Base-by-base conservation (phyloP, 371 early-diverging fungal genomes). In the Neoconidiobolus thromboides region DNA sequence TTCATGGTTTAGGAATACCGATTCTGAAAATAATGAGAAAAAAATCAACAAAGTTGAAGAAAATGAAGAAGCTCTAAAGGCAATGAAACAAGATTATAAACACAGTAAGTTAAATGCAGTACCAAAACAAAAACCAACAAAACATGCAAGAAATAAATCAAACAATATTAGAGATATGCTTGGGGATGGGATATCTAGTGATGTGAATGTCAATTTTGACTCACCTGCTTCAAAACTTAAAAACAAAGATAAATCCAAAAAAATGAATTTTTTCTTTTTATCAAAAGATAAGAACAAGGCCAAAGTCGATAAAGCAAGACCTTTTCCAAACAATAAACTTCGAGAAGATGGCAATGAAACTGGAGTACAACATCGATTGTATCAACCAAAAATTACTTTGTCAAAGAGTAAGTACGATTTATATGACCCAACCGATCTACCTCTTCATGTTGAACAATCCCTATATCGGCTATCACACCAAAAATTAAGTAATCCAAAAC, bases 401-500 rank as follows among this genome's bases (percentile, higher is more conserved):
- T 14, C 5, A 51, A 51, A 57, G 40, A 42, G 44, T 44, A 57
- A 44, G 14, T 49, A 10, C 42, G 50, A n/a, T 48, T 43, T 3
- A 47, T 69, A 15, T 43, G 80, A 81, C 65, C 73, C 73, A 61
- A 78, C 75, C 42, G 76, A 86, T 6, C 66, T 86, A 55, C 88
- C 89, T 0, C 73, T 88, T n/a, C 84, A 89, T 55, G 78, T 88
- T 48, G 93, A 92, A 67, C 82, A 89, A 40, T 81, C 83, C 5
- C 82, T 93, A 12, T 95, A 93, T 67, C 85, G 88, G n/a, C 69
- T 91, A 12, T 90, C 92, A 0, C 93, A 93, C 61, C 77, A 81
- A 55, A 96, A 96, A 69, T 73, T 96, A 15, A 88, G 94, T 37
- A 88, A 91, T 64, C 85, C 85, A 4, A 76, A 90, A 36, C 79